Conservation (phyloP, 2,329 filamentous ascomycete genomes). For the Trichoderma lentiforme region DNA sequence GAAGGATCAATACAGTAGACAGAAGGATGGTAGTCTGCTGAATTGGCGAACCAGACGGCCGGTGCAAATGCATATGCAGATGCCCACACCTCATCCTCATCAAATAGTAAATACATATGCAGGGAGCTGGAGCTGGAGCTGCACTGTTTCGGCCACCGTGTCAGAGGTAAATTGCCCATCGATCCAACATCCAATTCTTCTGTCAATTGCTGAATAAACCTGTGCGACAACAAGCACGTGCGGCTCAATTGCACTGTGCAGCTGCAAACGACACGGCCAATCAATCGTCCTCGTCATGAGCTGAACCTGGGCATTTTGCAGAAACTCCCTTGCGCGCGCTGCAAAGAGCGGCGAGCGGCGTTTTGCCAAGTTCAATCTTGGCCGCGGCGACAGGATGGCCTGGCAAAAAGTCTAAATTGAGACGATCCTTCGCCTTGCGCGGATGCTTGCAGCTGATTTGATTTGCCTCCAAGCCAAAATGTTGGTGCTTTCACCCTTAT, state of each 20-base stretch:
- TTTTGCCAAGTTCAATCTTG: neutral
- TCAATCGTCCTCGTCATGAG: neutral
- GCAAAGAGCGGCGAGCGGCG: slow-evolving; percentile 3
- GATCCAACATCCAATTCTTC: too few species aligned
- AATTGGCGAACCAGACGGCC: neutral
- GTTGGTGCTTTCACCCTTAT: neutral
- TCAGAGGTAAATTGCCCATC: neutral
- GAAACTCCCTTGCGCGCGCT: slow-evolving; percentile 5
- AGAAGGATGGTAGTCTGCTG: neutral
- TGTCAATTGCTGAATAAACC: neutral
- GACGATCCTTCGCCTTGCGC: neutral
- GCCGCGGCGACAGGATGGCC: too few species aligned
- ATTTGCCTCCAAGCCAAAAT: neutral
- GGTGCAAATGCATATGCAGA: neutral
- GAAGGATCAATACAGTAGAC: neutral
- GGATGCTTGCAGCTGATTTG: neutral
- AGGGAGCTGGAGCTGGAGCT: neutral
- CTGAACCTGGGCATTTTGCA: neutral
- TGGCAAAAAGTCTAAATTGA: neutral
- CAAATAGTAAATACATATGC: neutral
- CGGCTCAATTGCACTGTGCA: neutral
- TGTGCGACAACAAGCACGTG: neutral
- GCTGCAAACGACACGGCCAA: neutral
- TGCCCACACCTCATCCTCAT: neutral
- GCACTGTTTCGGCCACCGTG: neutral